Evolutionary conservation across 768 basidiomycete species (phyloP).

Genomic region (Chalciporus pseudorubinellus): DNA sequence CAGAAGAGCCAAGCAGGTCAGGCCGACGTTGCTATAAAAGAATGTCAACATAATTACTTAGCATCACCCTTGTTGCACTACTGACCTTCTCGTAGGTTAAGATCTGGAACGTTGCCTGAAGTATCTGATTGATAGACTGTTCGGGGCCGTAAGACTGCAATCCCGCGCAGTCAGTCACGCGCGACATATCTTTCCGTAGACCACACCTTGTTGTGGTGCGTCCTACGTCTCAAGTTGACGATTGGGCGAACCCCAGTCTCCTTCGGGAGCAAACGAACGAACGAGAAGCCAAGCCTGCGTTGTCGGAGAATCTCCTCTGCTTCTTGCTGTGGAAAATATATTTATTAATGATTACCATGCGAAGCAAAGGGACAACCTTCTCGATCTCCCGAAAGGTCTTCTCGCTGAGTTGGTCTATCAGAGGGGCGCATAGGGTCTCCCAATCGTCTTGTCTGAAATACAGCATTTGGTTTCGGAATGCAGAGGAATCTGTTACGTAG

Average conservation of each 20-base stretch:
- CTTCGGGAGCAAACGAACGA: conserved; percentile 88
- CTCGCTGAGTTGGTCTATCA: conserved; percentile 69
- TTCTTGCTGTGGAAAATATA: conserved; percentile 46
- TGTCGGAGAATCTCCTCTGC: conserved; percentile 66
- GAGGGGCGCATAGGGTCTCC: conserved; percentile 76
- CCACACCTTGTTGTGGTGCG: conserved; percentile 33
- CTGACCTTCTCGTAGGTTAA: conserved; percentile 83
- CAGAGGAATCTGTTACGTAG: conserved; percentile 90
- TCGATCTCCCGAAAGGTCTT: conserved; percentile 71
- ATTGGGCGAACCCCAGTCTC: conserved; percentile 94
- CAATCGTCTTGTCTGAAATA: conserved; percentile 97
- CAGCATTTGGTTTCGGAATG: conserved; percentile 75
- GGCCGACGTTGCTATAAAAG: conserved; percentile 55
- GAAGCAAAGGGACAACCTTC: conserved; percentile 42
- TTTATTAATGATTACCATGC: not conserved
- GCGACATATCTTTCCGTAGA: not conserved
- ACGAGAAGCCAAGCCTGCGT: conserved; percentile 77
- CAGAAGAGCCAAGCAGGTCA: conserved; percentile 71
- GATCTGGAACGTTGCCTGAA: conserved; percentile 83
- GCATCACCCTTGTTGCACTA: not conserved
- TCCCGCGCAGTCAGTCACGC: not conserved
- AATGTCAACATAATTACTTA: not conserved
- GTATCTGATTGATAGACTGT: conserved; percentile 83
- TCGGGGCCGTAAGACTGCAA: conserved; percentile 34
- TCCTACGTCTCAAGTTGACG: conserved; percentile 75